Base-by-base conservation (phyloP, 306 rosid genomes). In the Styphnolobium japonicum region DNA sequence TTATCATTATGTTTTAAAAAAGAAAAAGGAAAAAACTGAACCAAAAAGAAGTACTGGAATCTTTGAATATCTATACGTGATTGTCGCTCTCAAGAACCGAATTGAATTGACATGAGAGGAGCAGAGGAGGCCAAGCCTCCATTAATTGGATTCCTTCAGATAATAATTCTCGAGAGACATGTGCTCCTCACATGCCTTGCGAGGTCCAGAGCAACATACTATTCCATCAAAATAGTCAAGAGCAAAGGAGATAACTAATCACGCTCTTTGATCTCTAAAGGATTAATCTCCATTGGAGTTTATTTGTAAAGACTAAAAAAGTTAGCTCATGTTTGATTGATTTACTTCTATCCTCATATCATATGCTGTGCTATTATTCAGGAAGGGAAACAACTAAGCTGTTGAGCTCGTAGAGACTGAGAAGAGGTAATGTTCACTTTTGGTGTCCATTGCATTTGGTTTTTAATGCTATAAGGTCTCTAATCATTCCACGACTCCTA, bases 381-480 rank as follows among this genome's bases (percentile, higher is more conserved):
- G 97, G 84, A 94, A 94, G 86, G 94, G 94, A 80, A 88, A 43
- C 89, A 86, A 75, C 90, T 84, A 86, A 11, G 89, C 82, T 62
- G 25, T 87, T 66, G 83, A 75, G 86, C 78, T 90, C 52, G 79
- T 84, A 36, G 90, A 87, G 89, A 80, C 92, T 73, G 85, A 83
- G 82, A 88, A 79, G 75, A 87, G 92, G 95, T 93, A 88, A 75
- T 3, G 6, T 66, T 79, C 65, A 7, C 36, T 19, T 78, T 4
- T 33, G 49, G 52, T 12, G 4, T 22, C 29, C n/a, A 31, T 40
- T 43, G n/a, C 31, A 43, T 81, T 16, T 9, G 7, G 21, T 33
- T 22, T 71, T 71, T 7, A 6, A 31, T 25, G 36, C 52, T 10
- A 21, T 23, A 19, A 33, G 18, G 31, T 65, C 11, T 46, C 29